phyloP scores from a whole-genome alignment of 176 grass and related monocot species.

The Triticum turgidum region DNA sequence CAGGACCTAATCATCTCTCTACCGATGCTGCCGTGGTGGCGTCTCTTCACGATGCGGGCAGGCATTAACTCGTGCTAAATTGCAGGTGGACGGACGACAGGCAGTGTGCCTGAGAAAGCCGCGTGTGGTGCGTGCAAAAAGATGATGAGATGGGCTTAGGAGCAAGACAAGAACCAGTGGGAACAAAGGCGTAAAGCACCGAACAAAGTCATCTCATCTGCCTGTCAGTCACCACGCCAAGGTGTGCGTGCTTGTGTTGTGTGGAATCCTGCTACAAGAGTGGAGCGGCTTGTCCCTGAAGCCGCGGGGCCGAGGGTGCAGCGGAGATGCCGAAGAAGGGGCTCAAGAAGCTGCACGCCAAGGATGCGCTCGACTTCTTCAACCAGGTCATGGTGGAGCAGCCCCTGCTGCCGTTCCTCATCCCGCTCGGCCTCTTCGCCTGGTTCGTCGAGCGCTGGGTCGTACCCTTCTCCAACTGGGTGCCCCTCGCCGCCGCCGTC shows the following conservation, averaged over 20 bases:
- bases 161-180: conserved; percentile 15
- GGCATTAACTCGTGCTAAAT: conserved; percentile 36
- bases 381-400: conserved; percentile 87
- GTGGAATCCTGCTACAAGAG: not conserved
- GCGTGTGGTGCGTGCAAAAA: not conserved
- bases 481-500: conserved; percentile 72
- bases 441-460: conserved; percentile 93
- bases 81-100: conserved; percentile 21
- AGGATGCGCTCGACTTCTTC: conserved; percentile 71
- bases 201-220: not conserved
- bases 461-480: conserved; percentile 97
- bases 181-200: conserved; percentile 34
- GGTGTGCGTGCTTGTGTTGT: not conserved
- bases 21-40: conserved; percentile 1
- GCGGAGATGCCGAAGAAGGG: conserved; percentile 62
- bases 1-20: conserved; percentile 2
- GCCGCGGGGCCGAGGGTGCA: not conserved
- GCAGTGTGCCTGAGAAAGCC: not conserved
- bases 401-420: conserved; percentile 80
- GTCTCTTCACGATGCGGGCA: conserved; percentile 18
- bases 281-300: conserved; percentile 5
- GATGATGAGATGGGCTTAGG: conserved; percentile 1
- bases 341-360: conserved; percentile 54
- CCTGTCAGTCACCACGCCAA: not conserved
- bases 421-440: conserved; percentile 73